Conservation (phyloP, 495 filamentous ascomycete genomes). For the Trichocladium antarcticum region DNA sequence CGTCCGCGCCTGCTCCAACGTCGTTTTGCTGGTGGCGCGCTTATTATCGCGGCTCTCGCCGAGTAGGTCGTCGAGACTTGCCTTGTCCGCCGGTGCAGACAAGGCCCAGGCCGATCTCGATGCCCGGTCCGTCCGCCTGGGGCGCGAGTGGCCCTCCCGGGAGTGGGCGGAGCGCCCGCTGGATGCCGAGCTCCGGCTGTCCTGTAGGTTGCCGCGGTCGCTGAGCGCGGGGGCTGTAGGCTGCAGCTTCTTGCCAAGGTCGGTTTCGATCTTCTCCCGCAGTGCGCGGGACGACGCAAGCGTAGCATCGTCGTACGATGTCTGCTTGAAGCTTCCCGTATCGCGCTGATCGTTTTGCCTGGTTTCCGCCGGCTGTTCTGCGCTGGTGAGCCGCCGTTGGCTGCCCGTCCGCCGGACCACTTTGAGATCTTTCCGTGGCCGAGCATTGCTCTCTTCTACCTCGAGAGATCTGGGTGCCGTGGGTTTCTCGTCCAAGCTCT, state of each 20-base stretch:
- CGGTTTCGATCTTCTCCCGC: slow-evolving; percentile 23
- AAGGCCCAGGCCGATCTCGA: neutral
- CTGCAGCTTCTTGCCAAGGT: slow-evolving; percentile 12
- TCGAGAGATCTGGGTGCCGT: slow-evolving; percentile 14
- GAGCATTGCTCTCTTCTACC: slow-evolving; percentile 14
- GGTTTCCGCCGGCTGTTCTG: neutral
- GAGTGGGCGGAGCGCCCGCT: slow-evolving; percentile 12
- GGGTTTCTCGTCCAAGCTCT: slow-evolving; percentile 17
- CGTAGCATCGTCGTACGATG: slow-evolving; percentile 14
- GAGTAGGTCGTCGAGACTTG: neutral
- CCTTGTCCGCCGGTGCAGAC: neutral
- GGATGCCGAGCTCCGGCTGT: slow-evolving; percentile 18
- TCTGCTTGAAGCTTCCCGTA: slow-evolving; percentile 6
- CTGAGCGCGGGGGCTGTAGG: slow-evolving; percentile 12
- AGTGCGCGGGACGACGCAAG: slow-evolving; percentile 20
- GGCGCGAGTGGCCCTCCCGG: slow-evolving; percentile 1
- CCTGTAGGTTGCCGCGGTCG: slow-evolving; percentile 22
- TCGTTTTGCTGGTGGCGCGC: neutral
- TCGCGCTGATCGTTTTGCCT: slow-evolving; percentile 3
- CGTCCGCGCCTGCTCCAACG: neutral
- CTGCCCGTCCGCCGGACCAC: slow-evolving; percentile 13
- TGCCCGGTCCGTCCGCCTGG: neutral
- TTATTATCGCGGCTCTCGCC: neutral
- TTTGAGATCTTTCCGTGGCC: slow-evolving; percentile 13
- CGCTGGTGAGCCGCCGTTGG: slow-evolving; percentile 5